Evolutionary conservation across 1,284 basidiomycete genomes (phyloP), one percentile per base, ranked within the genome.

Genomic region (Mycosarcoma mackinlayi): DNA sequence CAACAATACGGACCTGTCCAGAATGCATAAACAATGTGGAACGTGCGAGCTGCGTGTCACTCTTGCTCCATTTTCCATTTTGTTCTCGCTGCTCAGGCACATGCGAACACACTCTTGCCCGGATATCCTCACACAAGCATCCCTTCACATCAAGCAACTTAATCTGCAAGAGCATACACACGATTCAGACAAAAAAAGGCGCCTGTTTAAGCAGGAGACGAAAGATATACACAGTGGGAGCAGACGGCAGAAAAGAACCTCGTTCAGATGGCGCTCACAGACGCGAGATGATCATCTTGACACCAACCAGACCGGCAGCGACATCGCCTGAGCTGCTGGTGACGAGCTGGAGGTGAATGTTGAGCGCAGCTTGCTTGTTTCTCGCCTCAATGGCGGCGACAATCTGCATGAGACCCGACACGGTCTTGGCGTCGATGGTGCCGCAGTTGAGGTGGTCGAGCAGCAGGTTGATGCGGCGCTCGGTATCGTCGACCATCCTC

Each of bases 401-500:
- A 10, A 85, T 76, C 60, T 83, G 79, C 51, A 74, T 60, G 21
- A 85, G 71, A 33, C 73, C 62, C 19, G 75, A 71, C 4, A 79
- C 61, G 13, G 79, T 65, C 48, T 75, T 65, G 6, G 69, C 45
- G 14, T 80, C 75, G 9, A 97, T 83, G 7, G 91, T 91, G 74
- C 92, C 93, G 80, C 93, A 94, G 84, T 97, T 97, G 73, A 97
- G 85, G 27, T 89, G 89, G 82, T 97, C 94, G 76, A 95, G 95
- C 51, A 97, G 84, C 4, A 90, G 87, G 82, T 91, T 94, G 78
- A 96, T 86, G 25, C 94, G 87, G 24, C 92, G 88, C 80, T 96
- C 93, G 3, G 93, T 88, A 79, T 97, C 94, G 62, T 94, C 92
- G 0, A 90, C 88, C 75, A 94, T 87, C 31, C 91, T 89, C 83